Evolutionary conservation across 179 eudicot species (phyloP).

Genomic region (Spinacia oleracea): DNA sequence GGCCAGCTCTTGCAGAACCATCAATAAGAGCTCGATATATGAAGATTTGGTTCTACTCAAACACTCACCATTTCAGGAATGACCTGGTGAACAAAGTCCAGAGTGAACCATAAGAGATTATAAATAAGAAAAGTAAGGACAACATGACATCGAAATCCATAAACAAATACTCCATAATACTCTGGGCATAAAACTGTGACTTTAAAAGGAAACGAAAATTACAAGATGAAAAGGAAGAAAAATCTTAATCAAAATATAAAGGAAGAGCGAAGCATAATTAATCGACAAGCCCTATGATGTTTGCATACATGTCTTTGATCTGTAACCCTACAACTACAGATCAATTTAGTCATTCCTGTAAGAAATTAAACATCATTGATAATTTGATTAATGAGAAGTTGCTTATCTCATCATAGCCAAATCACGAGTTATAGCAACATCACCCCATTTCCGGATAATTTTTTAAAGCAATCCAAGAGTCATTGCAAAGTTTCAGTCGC

Average conservation of each 20-base stretch:
- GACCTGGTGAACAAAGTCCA: constrained; percentile 46
- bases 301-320: background rate
- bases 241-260: background rate
- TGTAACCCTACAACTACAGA: background rate
- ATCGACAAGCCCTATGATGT: no score
- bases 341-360: background rate
- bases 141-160: background rate
- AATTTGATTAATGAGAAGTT: background rate
- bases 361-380: background rate
- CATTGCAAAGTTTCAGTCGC: background rate
- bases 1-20: constrained; percentile 97
- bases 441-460: background rate
- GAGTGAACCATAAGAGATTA: background rate
- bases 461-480: background rate
- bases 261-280: background rate
- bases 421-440: background rate
- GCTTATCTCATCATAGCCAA: background rate
- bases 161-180: background rate
- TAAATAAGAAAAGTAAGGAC: background rate
- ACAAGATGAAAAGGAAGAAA: background rate
- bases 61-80: constrained; percentile 91
- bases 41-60: constrained; percentile 84
- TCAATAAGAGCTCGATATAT: constrained; percentile 97
- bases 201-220: background rate
- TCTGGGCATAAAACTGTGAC: background rate